Evolutionary conservation across 805 yeast species (phyloP), one percentile per base, ranked within the genome.

Genomic region (Kodamaea neixiangensis): DNA sequence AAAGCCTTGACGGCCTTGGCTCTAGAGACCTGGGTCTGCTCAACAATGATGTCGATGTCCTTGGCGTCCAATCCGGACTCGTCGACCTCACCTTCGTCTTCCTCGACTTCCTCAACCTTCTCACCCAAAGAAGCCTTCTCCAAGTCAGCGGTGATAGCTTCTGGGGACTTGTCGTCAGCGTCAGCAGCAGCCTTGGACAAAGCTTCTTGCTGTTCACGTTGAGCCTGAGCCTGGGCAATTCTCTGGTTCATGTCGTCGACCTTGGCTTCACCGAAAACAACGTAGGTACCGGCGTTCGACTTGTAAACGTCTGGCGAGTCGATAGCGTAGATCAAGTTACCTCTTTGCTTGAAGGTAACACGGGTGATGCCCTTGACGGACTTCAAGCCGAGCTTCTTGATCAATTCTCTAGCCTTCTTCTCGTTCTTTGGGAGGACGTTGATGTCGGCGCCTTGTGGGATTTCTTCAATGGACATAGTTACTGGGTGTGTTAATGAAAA

Each of bases 191-290:
- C 78, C 53, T 71, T 70, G 52, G 75, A 74, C 52, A 73, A 73
- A 53, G 75, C 76, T 50, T 72, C 75, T 53, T 70, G 71, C 56
- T 74, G 77, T 58, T 81, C 83, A 73, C 85, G 88, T 59, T 89
- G 89, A 67, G 88, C 88, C 72, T 86, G 88, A 57, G 88, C 86
- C 70, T 85, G 87, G 69, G 87, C 87, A 75, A 88, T 81, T 81
- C 91, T 86, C 76, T 89, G 85, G 77, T 86, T 84, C 75, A 91
- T 78, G 80, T 93, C 97, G 75, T 93, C 97, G 63, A 89, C 87
- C 82, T 90, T 89, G 70, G 97, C 96, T 78, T 92, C 97, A 78
- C 99, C 99, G 66, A 93, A 92, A 62, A 93, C 97, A 65, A 93
- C 86, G 81, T 88, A 94, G 63, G 96, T 86, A 71, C 97, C 97